Evolutionary conservation across 768 basidiomycete genomes (phyloP), one percentile per base, ranked within the genome.

Genomic region (Lentinula sp.): DNA sequence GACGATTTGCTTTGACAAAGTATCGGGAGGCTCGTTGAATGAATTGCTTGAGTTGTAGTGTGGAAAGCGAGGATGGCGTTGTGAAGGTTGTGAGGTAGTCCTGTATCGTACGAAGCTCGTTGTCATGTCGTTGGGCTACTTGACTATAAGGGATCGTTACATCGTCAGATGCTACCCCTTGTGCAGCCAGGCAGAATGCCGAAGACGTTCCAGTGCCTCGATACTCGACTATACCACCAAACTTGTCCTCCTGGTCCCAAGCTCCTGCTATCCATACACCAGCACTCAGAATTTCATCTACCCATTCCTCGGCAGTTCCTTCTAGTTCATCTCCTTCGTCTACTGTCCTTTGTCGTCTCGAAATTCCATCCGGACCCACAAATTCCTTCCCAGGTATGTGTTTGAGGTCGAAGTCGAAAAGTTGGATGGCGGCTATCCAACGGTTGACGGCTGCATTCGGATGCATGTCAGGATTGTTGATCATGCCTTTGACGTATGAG

Each of bases 341-440:
- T 2, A 28, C 28, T 28, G 28, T 28, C 28, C 3, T 28, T 28
- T 3, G 28, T 28, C 28, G 28, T 3, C 28, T 28, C 4, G 28
- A 28, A 28, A 28, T 28, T 3, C 28, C 28, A 28, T 28, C 28
- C 3, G 28, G 28, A 28, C 28, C 28, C 28, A 28, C 28, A 3
- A 28, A 28, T 28, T 41, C 15, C 39, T 16, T 41, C 39, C 39
- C 76, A 0, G 76, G 77, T 1, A 78, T 67, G 54, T 78, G 76
- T 2, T 63, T 33, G 0, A 78, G 59, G 15, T 62, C 62, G 48
- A 78, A 77, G 57, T 74, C 59, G 5, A 48, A 48, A 9, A 48
- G 20, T 48, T n/a, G 46, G 2, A 48, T 48, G 9, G n/a, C 46
- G 12, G 16, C n/a, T 8, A 48, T 48, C 46, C 46, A 48, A n/a